phyloP scores from a whole-genome alignment of 768 basidiomycete species.

The Daedaleopsis sinensis region DNA sequence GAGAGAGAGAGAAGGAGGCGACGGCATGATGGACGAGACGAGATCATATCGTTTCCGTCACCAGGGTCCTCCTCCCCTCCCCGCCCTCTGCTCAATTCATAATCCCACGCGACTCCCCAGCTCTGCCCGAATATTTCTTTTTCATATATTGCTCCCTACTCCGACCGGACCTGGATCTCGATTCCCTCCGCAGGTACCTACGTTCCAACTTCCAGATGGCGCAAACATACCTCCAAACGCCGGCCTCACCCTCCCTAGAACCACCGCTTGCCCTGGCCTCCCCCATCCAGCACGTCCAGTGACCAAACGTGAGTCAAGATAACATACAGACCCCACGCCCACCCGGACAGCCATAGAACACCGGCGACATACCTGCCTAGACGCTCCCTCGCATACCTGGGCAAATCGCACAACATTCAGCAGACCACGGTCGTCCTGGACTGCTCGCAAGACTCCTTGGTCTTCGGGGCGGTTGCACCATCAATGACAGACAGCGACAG shows the following conservation, averaged over 20 bases:
- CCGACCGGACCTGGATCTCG: neutral
- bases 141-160: neutral
- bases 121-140: conserved; percentile 1
- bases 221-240: neutral
- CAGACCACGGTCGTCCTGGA: neutral
- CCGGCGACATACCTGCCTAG: neutral
- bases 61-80: conserved; percentile 27
- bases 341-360: neutral
- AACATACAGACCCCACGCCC: neutral
- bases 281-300: neutral
- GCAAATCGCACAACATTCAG: neutral
- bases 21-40: conserved; percentile 27
- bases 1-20: conserved; percentile 23
- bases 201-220: neutral
- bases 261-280: neutral
- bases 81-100: conserved; percentile 13
- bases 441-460: conserved; percentile 6
- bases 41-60: conserved; percentile 28
- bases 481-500: conserved; percentile 8
- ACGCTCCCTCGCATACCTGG: neutral
- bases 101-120: conserved; percentile 24
- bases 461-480: conserved; percentile 8
- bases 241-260: neutral
- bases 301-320: neutral
- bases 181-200: neutral